Evolutionary conservation across 441 rosid species (phyloP).

Genomic region (Sinapis alba): DNA sequence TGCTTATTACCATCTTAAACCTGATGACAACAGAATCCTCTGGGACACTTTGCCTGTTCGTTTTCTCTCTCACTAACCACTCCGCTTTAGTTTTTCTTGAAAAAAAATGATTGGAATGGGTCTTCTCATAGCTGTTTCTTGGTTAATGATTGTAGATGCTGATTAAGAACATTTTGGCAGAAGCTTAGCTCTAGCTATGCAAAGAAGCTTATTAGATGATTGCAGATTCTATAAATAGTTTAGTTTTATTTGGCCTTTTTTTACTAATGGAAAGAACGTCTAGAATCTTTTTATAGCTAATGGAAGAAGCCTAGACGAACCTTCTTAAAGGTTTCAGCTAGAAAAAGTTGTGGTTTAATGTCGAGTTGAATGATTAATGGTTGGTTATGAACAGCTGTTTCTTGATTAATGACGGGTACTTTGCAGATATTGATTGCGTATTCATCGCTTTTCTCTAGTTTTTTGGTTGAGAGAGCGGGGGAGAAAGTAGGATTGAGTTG

Average conservation of each 20-base stretch:
- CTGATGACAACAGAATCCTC: constrained; percentile 65
- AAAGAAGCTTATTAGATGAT: neutral
- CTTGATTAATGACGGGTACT: constrained; percentile 30
- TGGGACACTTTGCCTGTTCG: constrained; percentile 89
- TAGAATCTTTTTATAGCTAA: neutral
- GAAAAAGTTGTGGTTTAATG: neutral
- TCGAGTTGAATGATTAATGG: neutral
- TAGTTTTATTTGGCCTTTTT: neutral
- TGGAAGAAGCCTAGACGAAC: neutral
- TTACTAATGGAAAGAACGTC: neutral
- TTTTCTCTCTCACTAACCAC: constrained; percentile 19
- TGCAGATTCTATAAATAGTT: neutral
- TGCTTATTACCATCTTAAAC: constrained; percentile 86
- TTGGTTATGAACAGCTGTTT: constrained; percentile 20
- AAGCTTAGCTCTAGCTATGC: neutral
- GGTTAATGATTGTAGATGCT: neutral
- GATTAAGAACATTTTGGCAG: neutral
- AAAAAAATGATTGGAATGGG: neutral
- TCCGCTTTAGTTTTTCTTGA: neutral
- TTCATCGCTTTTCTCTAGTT: constrained; percentile 82
- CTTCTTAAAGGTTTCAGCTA: neutral
- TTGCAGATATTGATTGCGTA: constrained; percentile 89
- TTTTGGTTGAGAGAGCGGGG: constrained; percentile 83
- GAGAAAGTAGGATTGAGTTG: constrained; percentile 59
- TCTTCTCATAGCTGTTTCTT: constrained; percentile 7